Evolutionary conservation across 352 stramenopile genomes (phyloP).

Genomic region (Phytophthora lateralis): DNA sequence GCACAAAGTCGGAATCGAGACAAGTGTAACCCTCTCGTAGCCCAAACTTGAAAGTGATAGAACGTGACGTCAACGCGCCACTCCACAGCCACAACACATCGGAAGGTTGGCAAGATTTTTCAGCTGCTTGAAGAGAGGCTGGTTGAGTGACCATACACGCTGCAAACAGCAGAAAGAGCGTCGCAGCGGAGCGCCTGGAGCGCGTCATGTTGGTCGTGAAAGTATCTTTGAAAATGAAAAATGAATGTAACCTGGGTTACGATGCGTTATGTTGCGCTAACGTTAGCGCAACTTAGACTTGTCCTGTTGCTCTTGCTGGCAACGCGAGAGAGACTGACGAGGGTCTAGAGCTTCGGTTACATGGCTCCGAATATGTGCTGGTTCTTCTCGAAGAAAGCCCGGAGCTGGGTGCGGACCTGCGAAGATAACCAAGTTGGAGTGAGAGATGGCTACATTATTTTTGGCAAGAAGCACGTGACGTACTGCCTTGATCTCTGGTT

Average conservation of each 20-base stretch:
- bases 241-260: slow-evolving; percentile 10
- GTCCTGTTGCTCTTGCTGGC: slow-evolving; percentile 3
- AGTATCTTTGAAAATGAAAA: slow-evolving; percentile 10
- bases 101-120: slow-evolving; percentile 33
- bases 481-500: slow-evolving; percentile 49
- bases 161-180: slow-evolving; percentile 20
- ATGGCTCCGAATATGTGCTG: slow-evolving; percentile 1
- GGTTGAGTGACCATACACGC: not conserved
- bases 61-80: slow-evolving; percentile 66
- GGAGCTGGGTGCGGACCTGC: slow-evolving; percentile 19
- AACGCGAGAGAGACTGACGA: not conserved
- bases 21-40: slow-evolving; percentile 61
- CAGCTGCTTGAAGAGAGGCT: not conserved
- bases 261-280: not conserved
- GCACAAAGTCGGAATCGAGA: slow-evolving; percentile 51
- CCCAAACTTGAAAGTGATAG: slow-evolving; percentile 74
- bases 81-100: slow-evolving; percentile 82
- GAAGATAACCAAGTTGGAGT: slow-evolving; percentile 1
- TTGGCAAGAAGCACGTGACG: not conserved
- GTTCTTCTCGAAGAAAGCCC: slow-evolving; percentile 18
- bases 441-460: slow-evolving; percentile 2
- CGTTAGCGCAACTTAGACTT: not conserved
- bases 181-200: slow-evolving; percentile 1
- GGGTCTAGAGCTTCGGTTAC: not conserved
- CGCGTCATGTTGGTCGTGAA: slow-evolving; percentile 14